Evolutionary conservation across 2,329 filamentous ascomycete species (phyloP).

Genomic region (Aspergillus hortae): DNA sequence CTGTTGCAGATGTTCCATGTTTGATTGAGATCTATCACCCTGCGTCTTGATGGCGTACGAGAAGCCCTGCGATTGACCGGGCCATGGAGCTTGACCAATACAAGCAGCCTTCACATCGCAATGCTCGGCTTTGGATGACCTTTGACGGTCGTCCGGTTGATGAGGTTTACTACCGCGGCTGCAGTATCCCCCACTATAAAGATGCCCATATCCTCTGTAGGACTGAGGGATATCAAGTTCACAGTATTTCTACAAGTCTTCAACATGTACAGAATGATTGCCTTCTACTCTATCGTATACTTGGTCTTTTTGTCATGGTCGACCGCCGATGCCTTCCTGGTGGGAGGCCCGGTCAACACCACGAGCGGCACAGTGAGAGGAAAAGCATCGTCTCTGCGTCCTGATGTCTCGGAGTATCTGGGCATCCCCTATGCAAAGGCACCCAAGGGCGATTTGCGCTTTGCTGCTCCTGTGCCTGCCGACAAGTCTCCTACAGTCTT

Average conservation of each 20-base stretch:
- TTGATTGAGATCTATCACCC: background rate
- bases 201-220: background rate
- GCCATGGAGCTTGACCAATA: too few species aligned
- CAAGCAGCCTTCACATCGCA: too few species aligned
- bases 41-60: too few species aligned
- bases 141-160: background rate
- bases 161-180: background rate
- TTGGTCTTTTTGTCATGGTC: background rate
- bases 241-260: background rate
- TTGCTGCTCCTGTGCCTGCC: conserved; percentile 1
- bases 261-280: background rate
- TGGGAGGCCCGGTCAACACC: conserved; percentile 1
- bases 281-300: background rate
- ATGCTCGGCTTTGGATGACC: background rate
- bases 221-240: background rate
- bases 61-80: too few species aligned
- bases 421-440: conserved; percentile 6
- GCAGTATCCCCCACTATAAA: background rate
- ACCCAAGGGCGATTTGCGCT: background rate
- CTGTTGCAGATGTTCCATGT: background rate
- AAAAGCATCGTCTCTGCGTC: background rate
- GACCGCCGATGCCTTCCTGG: background rate
- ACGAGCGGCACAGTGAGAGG: background rate
- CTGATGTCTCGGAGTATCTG: conserved; percentile 4
- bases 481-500: background rate